Conservation (phyloP, 805 yeast genomes). For the Starmerella floris region DNA sequence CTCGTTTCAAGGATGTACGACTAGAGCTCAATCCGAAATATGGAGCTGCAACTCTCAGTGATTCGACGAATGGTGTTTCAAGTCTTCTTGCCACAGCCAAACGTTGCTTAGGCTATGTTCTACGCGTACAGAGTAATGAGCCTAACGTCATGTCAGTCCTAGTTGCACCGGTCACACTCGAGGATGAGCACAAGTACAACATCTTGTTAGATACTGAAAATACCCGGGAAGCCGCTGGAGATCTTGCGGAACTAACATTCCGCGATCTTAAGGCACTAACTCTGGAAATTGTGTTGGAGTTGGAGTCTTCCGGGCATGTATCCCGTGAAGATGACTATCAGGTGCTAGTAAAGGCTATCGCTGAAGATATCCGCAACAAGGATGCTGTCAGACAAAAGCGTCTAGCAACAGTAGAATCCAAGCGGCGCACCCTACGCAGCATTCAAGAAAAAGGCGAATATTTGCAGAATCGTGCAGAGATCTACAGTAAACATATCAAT, state of each 20-base stretch:
- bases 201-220: conserved; percentile 17
- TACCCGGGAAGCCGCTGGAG: conserved; percentile 19
- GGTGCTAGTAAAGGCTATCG: conserved; percentile 65
- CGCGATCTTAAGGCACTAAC: conserved; percentile 67
- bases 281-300: conserved; percentile 57
- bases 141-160: conserved; percentile 54
- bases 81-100: conserved; percentile 36
- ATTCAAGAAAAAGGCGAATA: conserved; percentile 36
- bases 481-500: conserved; percentile 38
- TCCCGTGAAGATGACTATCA: conserved; percentile 64
- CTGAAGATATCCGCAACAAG: conserved; percentile 57
- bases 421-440: conserved; percentile 34
- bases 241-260: conserved; percentile 33
- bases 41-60: conserved; percentile 24
- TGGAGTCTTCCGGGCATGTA: conserved; percentile 55
- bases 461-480: conserved; percentile 32
- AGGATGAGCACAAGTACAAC: conserved; percentile 42
- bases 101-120: conserved; percentile 65
- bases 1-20: conserved; percentile 40
- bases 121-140: conserved; percentile 61
- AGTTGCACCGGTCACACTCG: conserved; percentile 49
- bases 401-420: conserved; percentile 34
- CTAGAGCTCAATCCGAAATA: conserved; percentile 47
- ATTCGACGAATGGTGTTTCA: conserved; percentile 25
- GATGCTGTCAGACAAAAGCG: conserved; percentile 39